Base-by-base conservation (phyloP, 306 rosid genomes). In the Myrica gale region DNA sequence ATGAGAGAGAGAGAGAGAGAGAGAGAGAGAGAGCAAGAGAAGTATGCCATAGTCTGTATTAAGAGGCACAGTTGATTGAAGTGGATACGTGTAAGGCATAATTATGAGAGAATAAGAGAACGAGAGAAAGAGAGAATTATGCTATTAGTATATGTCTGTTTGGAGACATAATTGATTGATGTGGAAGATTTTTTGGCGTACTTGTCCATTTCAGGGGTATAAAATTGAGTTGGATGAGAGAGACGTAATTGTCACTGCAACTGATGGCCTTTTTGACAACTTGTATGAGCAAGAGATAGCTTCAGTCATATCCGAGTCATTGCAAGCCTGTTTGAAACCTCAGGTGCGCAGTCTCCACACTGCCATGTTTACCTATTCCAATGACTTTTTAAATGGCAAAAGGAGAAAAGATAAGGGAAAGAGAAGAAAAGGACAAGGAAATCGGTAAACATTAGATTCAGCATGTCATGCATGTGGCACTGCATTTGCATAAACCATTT, bases 221-320 rank as follows among this genome's bases (percentile, higher is more conserved):
- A 69, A 9, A 76, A 79, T 92, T 15, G 85, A 80, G 80, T 80
- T 92, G 79, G 76, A 87, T 17, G 89, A 78, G 15, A 96, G 96
- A 42, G 97, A 92, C 72, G 86, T 88, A 71, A 80, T 92, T 82
- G 76, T 90, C 47, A 79, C 82, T 13, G 96, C 88, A 76, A 92
- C 96, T 6, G 90, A 92, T 60, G 97, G 96, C 77, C 92, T 92
- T 67, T 90, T 92, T 57, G 90, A 92, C 80, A 92, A 92, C 80
- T 91, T 92, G 69, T 89, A 92, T 51, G 93, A 86, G 72, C 87
- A 88, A 84, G 97, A 90, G 81, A 90, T 92, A 69, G 85, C 86
- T 71, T 81, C 86, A 54, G 39, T 78, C 52, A 50, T 88, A 74
- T 80, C 82, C 16, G 85, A 84, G 69, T 84, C 91, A 43, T 48